A percentile compares a stretch with the other conserved stretches of the same genome.
These are phyloP conservation scores for Dendrobium catenatum DNA, from an alignment of 106 monocot genomes.

Conservation along the genomic window DNA sequence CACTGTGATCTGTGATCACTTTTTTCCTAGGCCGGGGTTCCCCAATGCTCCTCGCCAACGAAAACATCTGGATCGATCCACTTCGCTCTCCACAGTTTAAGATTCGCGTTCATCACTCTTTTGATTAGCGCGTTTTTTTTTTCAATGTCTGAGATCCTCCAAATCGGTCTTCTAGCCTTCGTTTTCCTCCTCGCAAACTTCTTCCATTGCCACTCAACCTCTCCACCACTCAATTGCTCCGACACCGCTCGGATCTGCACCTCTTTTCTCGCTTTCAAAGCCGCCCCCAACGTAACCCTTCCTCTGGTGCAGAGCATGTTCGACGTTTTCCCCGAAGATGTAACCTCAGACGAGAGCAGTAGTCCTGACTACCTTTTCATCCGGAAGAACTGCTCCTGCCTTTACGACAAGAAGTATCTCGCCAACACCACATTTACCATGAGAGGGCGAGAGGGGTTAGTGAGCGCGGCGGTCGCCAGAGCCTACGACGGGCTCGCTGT, in stretches of 20 bases:
- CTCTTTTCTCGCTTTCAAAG: slow-evolving; percentile 70
- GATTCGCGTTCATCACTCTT: not conserved
- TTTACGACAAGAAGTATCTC: slow-evolving; percentile 34
- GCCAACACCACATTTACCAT: slow-evolving; percentile 90
- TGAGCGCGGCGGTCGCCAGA: slow-evolving; percentile 11
- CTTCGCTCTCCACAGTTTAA: not conserved
- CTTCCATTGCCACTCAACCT: not conserved
- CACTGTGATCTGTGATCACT: not conserved
- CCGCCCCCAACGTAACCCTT: slow-evolving; percentile 17
- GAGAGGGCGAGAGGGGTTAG: slow-evolving; percentile 3
- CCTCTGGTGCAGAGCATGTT: slow-evolving; percentile 70
- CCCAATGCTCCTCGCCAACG: not conserved
- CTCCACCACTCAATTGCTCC: slow-evolving; percentile 71
- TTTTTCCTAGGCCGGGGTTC: not conserved
- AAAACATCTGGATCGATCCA: not conserved
- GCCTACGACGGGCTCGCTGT: slow-evolving; percentile 47
- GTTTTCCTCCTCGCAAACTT: slow-evolving; percentile 1
- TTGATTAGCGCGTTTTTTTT: not conserved
- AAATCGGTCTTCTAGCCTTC: slow-evolving; percentile 11
- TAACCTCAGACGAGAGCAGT: slow-evolving; percentile 54
- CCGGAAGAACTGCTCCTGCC: slow-evolving; percentile 95
- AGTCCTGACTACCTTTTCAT: slow-evolving; percentile 58
- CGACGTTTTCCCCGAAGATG: slow-evolving; percentile 52
- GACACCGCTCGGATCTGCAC: slow-evolving; percentile 82
- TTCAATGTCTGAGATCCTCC: slow-evolving; percentile 5